Percentiles rank a stretch among this genome's conserved stretches.
Conservation (phyloP, 2,329 filamentous ascomycete species). For the Trichoderma sp. region DNA sequence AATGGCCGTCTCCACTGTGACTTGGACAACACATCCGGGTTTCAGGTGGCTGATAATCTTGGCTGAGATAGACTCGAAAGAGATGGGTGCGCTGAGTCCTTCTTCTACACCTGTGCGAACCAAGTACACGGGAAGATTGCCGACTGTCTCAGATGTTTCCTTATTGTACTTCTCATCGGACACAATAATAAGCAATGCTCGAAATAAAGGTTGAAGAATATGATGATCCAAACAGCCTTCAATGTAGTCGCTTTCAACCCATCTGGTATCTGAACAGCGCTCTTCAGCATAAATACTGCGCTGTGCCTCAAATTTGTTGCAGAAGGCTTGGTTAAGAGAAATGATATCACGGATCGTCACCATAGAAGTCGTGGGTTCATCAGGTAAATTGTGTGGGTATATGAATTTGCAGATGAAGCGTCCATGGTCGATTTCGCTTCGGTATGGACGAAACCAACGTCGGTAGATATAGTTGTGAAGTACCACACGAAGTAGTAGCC, state of each 20-base stretch:
- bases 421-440: neutral
- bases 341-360: neutral
- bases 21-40: neutral
- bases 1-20: neutral
- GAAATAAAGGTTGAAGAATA: neutral
- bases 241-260: too few species aligned
- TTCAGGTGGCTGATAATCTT: neutral
- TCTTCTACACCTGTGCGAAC: neutral
- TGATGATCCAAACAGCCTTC: neutral
- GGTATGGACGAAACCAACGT: neutral
- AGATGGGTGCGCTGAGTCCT: neutral
- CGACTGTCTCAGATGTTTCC: neutral
- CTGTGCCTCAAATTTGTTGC: neutral
- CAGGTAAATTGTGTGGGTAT: neutral
- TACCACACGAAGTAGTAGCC: neutral
- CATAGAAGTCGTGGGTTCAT: too few species aligned
- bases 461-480: neutral
- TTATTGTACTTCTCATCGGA: neutral
- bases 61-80: neutral
- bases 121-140: neutral
- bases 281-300: too few species aligned
- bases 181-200: neutral
- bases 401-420: neutral
- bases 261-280: too few species aligned
- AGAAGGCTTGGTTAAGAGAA: neutral